Base-by-base conservation (phyloP, 2,329 filamentous ascomycete genomes). In the Claviceps cyperi region DNA sequence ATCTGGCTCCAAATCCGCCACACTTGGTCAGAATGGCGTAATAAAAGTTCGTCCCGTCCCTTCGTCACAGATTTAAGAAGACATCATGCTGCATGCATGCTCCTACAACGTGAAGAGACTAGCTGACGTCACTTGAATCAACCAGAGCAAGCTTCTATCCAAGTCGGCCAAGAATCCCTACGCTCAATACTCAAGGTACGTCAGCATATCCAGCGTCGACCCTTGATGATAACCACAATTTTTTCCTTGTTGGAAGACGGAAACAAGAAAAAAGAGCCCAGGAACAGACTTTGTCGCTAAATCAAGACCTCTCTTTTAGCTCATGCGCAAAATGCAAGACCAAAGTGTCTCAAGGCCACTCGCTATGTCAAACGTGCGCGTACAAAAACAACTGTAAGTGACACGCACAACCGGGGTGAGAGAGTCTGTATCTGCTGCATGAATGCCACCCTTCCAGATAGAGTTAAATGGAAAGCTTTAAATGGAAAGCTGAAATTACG, bases 121-220 rank as follows among this genome's bases (percentile, higher is more conserved):
- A 28, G 17, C 44, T 46, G 32, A 46, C 24, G 9, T 17, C 2
- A 28, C 3, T 7, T 14, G 6, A 48, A 32, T 11, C 11, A 15
- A 38, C 8, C 50, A 80, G 78, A 82, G 75, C 64, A 83, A 84
- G 62, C 69, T 83, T 4, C 66, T 82, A 35, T 82, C 78, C 51
- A 77, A 80, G 56, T 72, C 74, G 45, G 80, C 80, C 35, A 80
- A 81, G 64, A 83, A 83, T 54, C 80, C 80, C 0, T 83, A 81
- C 56, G 78, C 78, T 2, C 72, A 77, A 49, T 82, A 83, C 60
- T 72, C 78, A 9, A 60, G 56, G 58, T 58, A 38, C 13, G 54
- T n/a, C 4, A n/a, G 13, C 22, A 17, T 22, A 2, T 11, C 11
- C 14, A 15, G 41, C 22, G 19, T 28, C 14, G n/a, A 28, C 14